phyloP scores from a whole-genome alignment of 345 rosid genomes.

The Melaleuca quinquenervia region DNA sequence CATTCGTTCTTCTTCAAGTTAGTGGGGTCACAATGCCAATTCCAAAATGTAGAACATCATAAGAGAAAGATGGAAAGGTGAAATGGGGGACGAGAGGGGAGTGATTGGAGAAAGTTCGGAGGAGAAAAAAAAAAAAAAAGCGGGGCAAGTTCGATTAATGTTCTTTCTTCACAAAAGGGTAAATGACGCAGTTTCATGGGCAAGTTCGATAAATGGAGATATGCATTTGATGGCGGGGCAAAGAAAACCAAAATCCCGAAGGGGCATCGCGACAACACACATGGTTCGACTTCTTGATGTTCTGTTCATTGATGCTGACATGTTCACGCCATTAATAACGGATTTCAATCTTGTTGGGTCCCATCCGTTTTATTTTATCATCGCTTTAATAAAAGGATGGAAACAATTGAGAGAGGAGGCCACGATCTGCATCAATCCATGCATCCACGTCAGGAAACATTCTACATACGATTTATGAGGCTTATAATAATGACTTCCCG shows the following conservation, averaged over 20 bases:
- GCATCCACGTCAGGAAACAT: neutral
- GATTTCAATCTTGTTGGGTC: neutral
- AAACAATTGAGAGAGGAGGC: neutral
- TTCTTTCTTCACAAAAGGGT: neutral
- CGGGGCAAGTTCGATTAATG: too few relatives aligned
- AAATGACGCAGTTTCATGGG: neutral
- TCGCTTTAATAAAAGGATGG: neutral
- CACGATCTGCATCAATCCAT: neutral
- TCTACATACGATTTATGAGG: neutral
- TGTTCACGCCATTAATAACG: neutral
- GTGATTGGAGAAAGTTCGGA: neutral
- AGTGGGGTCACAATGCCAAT: neutral
- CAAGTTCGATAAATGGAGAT: neutral
- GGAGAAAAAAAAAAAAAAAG: too few relatives aligned
- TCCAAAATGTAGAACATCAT: neutral
- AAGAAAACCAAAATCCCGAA: neutral
- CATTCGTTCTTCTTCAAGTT: neutral
- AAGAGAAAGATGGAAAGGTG: neutral
- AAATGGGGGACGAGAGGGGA: neutral
- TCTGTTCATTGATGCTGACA: neutral
- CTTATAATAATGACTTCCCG: neutral
- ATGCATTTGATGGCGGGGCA: neutral
- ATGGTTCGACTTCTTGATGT: neutral
- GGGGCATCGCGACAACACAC: neutral
- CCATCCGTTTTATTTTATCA: neutral